A percentile compares a stretch with the other conserved stretches of the same genome.
phyloP scores from a whole-genome alignment of 108 stramenopile species.

The Fistulifera pelliculosa region DNA sequence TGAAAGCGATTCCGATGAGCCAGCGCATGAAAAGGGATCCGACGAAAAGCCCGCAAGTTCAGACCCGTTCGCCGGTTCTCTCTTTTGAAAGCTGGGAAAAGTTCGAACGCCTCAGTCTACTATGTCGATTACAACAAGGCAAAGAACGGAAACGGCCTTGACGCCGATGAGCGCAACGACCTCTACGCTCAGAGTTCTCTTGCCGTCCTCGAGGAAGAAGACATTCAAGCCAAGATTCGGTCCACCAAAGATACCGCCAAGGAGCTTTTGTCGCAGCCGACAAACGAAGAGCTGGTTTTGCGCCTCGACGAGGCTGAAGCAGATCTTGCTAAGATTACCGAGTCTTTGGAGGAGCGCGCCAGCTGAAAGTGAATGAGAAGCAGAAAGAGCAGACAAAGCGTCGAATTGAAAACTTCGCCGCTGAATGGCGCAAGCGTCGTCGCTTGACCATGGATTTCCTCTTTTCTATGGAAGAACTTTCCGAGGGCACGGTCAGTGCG shows the following conservation, averaged over 20 bases:
- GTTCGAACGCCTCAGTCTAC: slow-evolving; percentile 51
- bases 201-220: slow-evolving; percentile 28
- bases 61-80: slow-evolving; percentile 36
- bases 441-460: slow-evolving; percentile 49
- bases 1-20: slow-evolving; percentile 50
- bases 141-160: slow-evolving; percentile 50
- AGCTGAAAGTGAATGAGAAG: slow-evolving; percentile 52
- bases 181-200: slow-evolving; percentile 30
- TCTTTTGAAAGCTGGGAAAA: slow-evolving; percentile 58
- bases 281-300: slow-evolving; percentile 46
- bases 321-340: slow-evolving; percentile 19
- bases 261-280: slow-evolving; percentile 62
- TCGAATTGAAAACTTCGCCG: slow-evolving; percentile 46
- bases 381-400: slow-evolving; percentile 42
- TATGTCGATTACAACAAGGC: slow-evolving; percentile 61
- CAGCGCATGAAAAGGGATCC: slow-evolving; percentile 19
- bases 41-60: background rate
- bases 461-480: slow-evolving; percentile 40
- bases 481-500: slow-evolving; percentile 44
- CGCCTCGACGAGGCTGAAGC: slow-evolving; percentile 34
- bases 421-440: slow-evolving; percentile 58
- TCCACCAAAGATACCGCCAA: slow-evolving; percentile 20
- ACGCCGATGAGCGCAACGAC: slow-evolving; percentile 38
- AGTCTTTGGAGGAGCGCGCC: slow-evolving; percentile 39
- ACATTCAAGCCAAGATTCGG: slow-evolving; percentile 19